These are phyloP conservation scores for Fusarium sp. DNA, from an alignment of 2,329 filamentous ascomycete genomes.

Conservation along the genomic window DNA sequence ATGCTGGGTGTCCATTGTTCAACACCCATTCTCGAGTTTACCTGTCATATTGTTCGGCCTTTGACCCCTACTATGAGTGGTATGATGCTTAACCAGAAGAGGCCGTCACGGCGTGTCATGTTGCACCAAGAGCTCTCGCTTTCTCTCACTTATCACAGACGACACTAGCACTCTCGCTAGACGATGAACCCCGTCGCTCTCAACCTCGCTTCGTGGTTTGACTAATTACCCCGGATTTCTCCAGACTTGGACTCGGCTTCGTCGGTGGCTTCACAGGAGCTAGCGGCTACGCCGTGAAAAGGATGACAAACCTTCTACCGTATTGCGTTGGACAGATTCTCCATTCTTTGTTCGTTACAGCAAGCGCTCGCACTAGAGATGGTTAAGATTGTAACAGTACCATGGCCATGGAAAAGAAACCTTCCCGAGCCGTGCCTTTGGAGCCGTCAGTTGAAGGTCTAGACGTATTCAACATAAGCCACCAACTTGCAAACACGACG, in stretches of 20 bases:
- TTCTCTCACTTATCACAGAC: background rate
- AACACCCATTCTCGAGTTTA: slow-evolving; percentile 15
- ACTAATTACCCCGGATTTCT: slow-evolving; percentile 34
- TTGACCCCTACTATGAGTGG: background rate
- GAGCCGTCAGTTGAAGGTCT: slow-evolving; percentile 5
- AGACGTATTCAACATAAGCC: slow-evolving; percentile 7
- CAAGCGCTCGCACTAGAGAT: slow-evolving; percentile 2
- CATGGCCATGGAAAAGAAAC: slow-evolving; percentile 18
- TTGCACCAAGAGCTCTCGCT: slow-evolving; percentile 16
- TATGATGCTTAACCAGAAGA: slow-evolving; percentile 11
- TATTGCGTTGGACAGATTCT: background rate
- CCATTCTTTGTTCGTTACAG: background rate
- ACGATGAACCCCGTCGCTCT: background rate
- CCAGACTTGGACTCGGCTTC: slow-evolving; percentile 18
- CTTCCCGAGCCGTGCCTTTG: slow-evolving; percentile 17
- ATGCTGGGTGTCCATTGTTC: slow-evolving; percentile 8
- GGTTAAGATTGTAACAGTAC: slow-evolving; percentile 21
- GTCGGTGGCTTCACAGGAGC: slow-evolving; percentile 15
- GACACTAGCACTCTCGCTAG: background rate
- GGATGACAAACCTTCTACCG: background rate
- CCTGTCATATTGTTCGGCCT: slow-evolving; percentile 20
- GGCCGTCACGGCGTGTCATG: slow-evolving; percentile 15
- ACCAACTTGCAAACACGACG: slow-evolving; percentile 22
- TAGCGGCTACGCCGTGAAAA: slow-evolving; percentile 21
- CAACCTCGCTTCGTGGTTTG: background rate